Conservation (phyloP, 805 yeast genomes). For the Saturnispora dispora region DNA sequence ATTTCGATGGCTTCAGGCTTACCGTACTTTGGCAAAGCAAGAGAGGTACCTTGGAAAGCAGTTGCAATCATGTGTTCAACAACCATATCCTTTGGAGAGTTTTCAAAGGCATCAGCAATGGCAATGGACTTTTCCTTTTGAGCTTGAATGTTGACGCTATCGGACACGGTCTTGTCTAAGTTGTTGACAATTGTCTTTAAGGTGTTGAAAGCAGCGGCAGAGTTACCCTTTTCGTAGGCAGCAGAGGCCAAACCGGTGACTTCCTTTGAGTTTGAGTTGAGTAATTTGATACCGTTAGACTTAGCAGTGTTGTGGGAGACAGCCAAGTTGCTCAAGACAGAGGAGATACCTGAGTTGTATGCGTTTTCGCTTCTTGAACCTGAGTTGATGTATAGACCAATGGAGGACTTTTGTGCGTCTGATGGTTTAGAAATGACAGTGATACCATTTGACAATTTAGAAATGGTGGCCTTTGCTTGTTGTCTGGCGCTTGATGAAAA, state of each 20-base stretch:
- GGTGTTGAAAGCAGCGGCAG: conserved; percentile 42
- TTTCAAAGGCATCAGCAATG: conserved; percentile 49
- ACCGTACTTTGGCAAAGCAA: conserved; percentile 71
- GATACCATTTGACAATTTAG: conserved; percentile 66
- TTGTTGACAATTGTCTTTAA: conserved; percentile 36
- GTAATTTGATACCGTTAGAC: conserved; percentile 47
- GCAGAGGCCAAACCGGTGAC: conserved; percentile 50
- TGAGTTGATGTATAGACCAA: conserved; percentile 65
- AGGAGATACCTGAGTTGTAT: conserved; percentile 74
- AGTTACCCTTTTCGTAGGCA: conserved; percentile 51
- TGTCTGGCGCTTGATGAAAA: conserved; percentile 40
- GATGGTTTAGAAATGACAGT: conserved; percentile 58
- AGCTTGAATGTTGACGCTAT: conserved; percentile 31
- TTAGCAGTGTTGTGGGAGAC: conserved; percentile 28
- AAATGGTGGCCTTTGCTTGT: conserved; percentile 53
- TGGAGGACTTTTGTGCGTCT: conserved; percentile 42
- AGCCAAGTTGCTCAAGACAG: conserved; percentile 48
- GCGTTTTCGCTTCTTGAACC: conserved; percentile 77
- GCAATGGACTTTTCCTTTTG: conserved; percentile 35
- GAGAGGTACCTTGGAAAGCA: conserved; percentile 80
- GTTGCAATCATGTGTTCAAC: conserved; percentile 71
- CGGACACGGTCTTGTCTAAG: conserved; percentile 31
- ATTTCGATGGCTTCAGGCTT: conserved; percentile 54
- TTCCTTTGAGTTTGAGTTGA: conserved; percentile 52
- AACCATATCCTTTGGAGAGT: conserved; percentile 45